These are phyloP conservation scores for Xylaria multiplex DNA, from an alignment of 2,329 filamentous ascomycete species.

Conservation along the genomic window DNA sequence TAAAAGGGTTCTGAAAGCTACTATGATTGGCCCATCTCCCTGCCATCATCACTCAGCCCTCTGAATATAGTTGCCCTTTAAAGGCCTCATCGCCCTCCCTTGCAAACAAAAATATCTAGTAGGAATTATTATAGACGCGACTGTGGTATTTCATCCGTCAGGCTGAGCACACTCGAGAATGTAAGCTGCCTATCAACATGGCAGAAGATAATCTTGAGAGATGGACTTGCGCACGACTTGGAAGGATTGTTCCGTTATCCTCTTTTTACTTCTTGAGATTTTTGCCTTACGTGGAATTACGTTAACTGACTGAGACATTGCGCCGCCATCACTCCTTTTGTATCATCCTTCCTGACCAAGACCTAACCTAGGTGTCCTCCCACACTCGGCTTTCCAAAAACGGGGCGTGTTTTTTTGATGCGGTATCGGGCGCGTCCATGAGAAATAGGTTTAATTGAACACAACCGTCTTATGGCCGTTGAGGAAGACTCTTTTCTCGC, in stretches of 20 bases:
- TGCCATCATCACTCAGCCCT: neutral
- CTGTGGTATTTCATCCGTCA: neutral
- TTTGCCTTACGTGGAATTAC: neutral
- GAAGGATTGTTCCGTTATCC: neutral
- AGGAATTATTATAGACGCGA: neutral
- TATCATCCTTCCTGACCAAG: neutral
- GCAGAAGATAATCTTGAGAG: neutral
- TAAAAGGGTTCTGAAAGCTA: constrained; percentile 11
- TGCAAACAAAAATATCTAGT: neutral
- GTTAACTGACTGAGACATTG: neutral
- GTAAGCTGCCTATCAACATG: neutral
- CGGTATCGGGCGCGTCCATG: neutral
- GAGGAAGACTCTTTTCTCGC: constrained; percentile 79
- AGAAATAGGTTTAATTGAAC: constrained; percentile 59
- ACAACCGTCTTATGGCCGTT: constrained; percentile 85
- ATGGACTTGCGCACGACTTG: neutral
- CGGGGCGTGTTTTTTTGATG: neutral
- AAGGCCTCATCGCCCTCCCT: neutral
- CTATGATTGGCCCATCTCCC: constrained; percentile 17
- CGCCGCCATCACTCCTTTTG: neutral
- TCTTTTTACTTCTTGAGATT: neutral
- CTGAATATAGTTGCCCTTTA: neutral
- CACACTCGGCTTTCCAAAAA: neutral
- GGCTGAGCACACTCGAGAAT: neutral
- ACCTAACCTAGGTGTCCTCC: neutral